Evolutionary conservation across 495 filamentous ascomycete species (phyloP), one percentile per base, ranked within the genome.

Genomic region (Lophiostoma macrostomum): DNA sequence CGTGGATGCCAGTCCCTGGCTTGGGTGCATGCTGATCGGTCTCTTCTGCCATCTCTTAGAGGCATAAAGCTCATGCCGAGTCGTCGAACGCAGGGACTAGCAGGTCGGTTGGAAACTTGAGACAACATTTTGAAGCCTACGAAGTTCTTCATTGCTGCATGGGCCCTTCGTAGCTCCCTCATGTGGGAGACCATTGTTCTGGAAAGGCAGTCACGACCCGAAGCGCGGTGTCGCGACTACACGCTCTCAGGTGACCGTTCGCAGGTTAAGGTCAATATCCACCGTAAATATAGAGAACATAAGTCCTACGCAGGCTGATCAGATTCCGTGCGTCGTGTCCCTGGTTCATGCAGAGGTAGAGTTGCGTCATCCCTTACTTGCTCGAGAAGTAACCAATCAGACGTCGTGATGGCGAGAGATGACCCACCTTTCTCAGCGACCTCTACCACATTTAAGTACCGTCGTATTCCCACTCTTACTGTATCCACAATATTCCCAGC

Each of bases 1-100:
- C 73, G 57, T 73, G 66, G 64, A 91, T 89, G 24, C 28, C 23
- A 28, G 13, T 8, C 5, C 11, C 25, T 23, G 31, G 10, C 16
- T 46, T 38, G 16, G 32, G 27, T 8, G 38, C 7, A 13, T 22
- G 20, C 4, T 14, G 1, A 30, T 40, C 24, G 8, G 16, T 16
- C 5, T 20, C 19, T 16, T 28, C 30, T 22, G 29, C 32, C 54
- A 51, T 58, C 27, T 34, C 5, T 36, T 25, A n/a, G n/a, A 40
- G 28, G 23, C 18, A 30, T 6, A 8, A 20, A 14, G 3, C 2
- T 6, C 3, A 29, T 1, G 5, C 10, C 25, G 22, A 19, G n/a
- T 8, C 12, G 12, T 32, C n/a, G 6, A 27, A 30, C n/a, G n/a
- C n/a, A n/a, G n/a, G n/a, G n/a, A n/a, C n/a, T n/a, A n/a, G n/a